Evolutionary conservation across 2,329 filamentous ascomycete genomes (phyloP).

Genomic region (Pezicula rhizophila): DNA sequence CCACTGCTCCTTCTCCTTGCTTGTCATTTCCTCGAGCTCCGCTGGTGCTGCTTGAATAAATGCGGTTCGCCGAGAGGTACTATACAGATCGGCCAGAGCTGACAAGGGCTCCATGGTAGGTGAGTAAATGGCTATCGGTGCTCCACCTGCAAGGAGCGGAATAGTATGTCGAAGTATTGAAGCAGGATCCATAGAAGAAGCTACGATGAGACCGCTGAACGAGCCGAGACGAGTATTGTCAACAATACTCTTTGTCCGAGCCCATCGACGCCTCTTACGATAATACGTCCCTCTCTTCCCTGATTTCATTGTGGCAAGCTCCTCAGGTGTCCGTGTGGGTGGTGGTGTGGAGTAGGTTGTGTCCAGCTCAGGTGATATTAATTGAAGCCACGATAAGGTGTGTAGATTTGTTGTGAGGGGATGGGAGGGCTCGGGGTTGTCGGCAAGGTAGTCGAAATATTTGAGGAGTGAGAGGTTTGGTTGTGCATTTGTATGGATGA

Average conservation of each 20-base stretch:
- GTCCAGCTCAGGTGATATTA: constrained; percentile 72
- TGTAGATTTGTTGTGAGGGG: constrained; percentile 79
- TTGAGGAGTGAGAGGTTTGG: constrained; percentile 82
- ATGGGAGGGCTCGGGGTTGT: constrained; percentile 59
- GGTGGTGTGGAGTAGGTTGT: constrained; percentile 65
- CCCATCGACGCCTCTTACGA: constrained; percentile 82
- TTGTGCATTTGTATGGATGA: constrained; percentile 77
- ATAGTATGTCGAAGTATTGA: constrained; percentile 70
- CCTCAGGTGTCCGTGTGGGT: constrained; percentile 48
- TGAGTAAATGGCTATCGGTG: constrained; percentile 79
- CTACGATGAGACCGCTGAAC: constrained; percentile 79
- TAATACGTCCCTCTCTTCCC: constrained; percentile 80
- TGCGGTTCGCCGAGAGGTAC: constrained; percentile 69
- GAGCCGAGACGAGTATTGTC: constrained; percentile 67
- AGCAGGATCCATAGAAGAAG: constrained; percentile 73
- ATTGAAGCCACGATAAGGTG: constrained; percentile 84
- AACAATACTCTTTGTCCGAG: constrained; percentile 64
- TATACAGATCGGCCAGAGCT: constrained; percentile 76
- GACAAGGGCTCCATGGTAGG: constrained; percentile 74
- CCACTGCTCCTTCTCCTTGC: constrained; percentile 49
- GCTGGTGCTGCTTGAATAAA: constrained; percentile 54
- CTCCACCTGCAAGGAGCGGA: constrained; percentile 76
- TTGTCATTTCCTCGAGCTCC: constrained; percentile 36
- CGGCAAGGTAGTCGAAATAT: constrained; percentile 80
- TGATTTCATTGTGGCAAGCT: constrained; percentile 67